Base-by-base conservation (phyloP, 345 rosid genomes). In the Hypericum androsaemum region DNA sequence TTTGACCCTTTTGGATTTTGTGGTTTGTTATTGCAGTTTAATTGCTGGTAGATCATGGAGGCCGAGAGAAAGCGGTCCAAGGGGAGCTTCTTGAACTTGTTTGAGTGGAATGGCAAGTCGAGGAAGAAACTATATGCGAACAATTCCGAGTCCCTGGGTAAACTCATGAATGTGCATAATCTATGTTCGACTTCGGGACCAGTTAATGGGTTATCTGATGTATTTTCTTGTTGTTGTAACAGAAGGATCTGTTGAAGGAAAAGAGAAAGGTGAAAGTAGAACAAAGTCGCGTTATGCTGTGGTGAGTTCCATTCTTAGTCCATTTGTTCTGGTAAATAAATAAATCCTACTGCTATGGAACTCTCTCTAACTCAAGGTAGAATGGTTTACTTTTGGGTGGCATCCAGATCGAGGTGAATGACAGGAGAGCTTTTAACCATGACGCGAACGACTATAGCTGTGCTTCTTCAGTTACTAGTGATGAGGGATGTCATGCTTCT, bases 401-500 rank as follows among this genome's bases (percentile, higher is more conserved):
- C 47, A 52, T 9, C 43, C 76, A 85, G 89, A 63, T 50, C 50
- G 82, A 72, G 56, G 69, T 56, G 50, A 84, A 72, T 63, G 76
- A 76, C 39, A 62, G 49, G 43, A 70, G 69, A 57, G 73, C 65
- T 37, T 70, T 72, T 55, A 67, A 70, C 66, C 74, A 53, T 43
- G 68, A 52, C 37, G 70, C 90, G 52, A 54, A 75, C 55, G 90
- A 84, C 42, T 71, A 71, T 48, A 76, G 63, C 32, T 87, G 74
- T 61, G 66, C 82, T 48, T 79, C 92, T 32, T 88, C 97, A 10
- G 66, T 71, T 49, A 70, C 72, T 52, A 85, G 94, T 69, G 86
- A 83, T 56, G 92, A 85, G 60, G 83, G 76, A 22, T 71, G 32
- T 22, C 4, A 47, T 43, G 87, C 76, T 50, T 59, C 67, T 51